Evolutionary conservation across 768 basidiomycete genomes (phyloP), one percentile per base, ranked within the genome.

Genomic region (Chlorophyllum brunneum): DNA sequence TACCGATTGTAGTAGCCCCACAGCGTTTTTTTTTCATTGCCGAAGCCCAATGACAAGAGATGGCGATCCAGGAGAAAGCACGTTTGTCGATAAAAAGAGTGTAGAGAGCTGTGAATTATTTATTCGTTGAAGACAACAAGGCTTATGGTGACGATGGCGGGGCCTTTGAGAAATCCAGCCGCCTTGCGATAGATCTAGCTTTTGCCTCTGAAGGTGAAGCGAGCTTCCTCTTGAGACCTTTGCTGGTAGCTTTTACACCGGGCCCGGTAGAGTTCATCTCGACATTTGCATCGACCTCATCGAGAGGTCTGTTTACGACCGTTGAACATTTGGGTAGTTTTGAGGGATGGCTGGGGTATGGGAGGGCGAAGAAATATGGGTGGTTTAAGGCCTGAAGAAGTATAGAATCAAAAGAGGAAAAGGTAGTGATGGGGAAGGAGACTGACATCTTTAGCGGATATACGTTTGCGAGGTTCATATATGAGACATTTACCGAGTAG

Each of bases 271-370:
- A 63, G 23, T 71, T 69, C 42, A 74, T 69, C 10, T 85, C 80
- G 16, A 83, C 80, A 52, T 88, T 90, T 44, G 82, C 86, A 50
- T 92, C 86, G 9, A 88, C 75, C 59, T 92, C 89, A 60, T 89
- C 89, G 2, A 86, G 77, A 4, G 88, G 82, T 24, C 20, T 71
- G 61, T 52, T 74, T 72, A 16, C 15, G 16, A 45, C 51, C 5
- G 69, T 68, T 27, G 70, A 66, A 51, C 76, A 78, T 80, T 95
- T 92, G 0, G 97, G 97, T 1, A 99, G 78, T 61, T 91, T 88
- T 6, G 84, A 85, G 0, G 93, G 93, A 57, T 90, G 87, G 0
- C 94, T 86, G 0, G 97, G 94, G 58, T 88, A 83, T 6, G 94
- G 94, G 3, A 88, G 73, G 9, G 88, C 81, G 36, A 81, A 80